A percentile compares a stretch with the other conserved stretches of the same genome.
Conservation (phyloP, 441 rosid species). For the Eutrema salsugineum region DNA sequence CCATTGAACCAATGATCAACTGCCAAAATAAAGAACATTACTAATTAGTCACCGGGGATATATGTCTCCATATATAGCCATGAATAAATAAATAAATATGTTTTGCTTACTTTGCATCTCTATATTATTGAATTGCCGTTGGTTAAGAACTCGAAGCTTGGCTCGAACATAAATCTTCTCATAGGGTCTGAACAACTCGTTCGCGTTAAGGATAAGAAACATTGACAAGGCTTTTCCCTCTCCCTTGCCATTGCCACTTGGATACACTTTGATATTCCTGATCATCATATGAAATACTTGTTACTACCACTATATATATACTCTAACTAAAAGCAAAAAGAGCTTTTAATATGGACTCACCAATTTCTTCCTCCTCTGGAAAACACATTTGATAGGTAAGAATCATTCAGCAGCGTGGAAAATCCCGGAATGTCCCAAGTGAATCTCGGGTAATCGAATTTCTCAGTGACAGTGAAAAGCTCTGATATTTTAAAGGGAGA, state of each 20-base stretch:
- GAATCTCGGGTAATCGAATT: not conserved
- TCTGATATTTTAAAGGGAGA: not conserved
- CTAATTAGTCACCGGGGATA: not conserved
- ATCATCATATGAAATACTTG: not conserved
- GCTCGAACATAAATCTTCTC: constrained; percentile 4
- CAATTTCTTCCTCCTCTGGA: constrained; percentile 8
- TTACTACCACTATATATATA: not conserved
- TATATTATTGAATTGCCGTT: not conserved
- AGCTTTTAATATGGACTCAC: not conserved
- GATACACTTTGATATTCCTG: constrained; percentile 2
- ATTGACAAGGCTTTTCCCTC: not conserved
- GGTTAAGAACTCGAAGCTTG: constrained; percentile 14
- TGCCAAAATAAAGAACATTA: not conserved
- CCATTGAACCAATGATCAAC: not conserved
- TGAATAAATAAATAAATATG: no score
- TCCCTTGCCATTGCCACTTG: not conserved
- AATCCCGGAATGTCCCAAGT: not conserved
- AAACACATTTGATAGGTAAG: not conserved
- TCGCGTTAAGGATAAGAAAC: not conserved
- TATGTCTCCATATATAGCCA: not conserved
- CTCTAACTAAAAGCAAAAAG: not conserved
- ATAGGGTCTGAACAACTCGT: not conserved
- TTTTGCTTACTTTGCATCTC: not conserved
- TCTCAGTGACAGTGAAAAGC: not conserved
- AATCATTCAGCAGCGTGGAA: not conserved